A percentile compares a stretch with the other conserved stretches of the same genome.
These are phyloP conservation scores for Leishmania amazonensis DNA, from an alignment of 208 protist species.

Conservation along the genomic window DNA sequence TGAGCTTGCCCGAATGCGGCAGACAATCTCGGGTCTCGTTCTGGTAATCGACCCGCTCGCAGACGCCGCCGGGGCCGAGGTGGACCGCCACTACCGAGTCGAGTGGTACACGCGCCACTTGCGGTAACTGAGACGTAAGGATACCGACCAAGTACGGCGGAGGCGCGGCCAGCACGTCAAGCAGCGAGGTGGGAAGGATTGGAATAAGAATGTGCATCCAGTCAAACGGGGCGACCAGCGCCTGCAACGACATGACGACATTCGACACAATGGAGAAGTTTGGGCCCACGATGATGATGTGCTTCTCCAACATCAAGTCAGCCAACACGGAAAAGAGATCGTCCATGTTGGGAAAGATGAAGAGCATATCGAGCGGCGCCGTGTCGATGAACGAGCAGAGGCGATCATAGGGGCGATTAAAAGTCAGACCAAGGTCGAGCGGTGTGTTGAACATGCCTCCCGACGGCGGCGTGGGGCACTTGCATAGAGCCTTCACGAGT, in stretches of 20 bases:
- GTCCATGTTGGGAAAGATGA: constrained; percentile 64
- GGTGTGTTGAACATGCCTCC: constrained; percentile 61
- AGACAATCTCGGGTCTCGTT: constrained; percentile 53
- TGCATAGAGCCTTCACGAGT: constrained; percentile 54
- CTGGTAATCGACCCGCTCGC: constrained; percentile 57
- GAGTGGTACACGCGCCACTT: constrained; percentile 42
- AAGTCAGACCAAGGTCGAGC: constrained; percentile 40
- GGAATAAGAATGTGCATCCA: constrained; percentile 89
- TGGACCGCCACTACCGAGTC: constrained; percentile 64
- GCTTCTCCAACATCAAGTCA: constrained; percentile 71
- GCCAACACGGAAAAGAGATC: constrained; percentile 72
- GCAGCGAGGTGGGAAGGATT: constrained; percentile 59
- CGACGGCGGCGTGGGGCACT: constrained; percentile 60
- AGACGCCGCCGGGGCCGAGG: constrained; percentile 55
- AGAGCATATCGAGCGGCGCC: constrained; percentile 61
- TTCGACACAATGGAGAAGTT: constrained; percentile 80
- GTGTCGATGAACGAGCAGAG: constrained; percentile 87
- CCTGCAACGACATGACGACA: constrained; percentile 82
- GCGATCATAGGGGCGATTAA: constrained; percentile 74
- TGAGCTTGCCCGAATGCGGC: constrained; percentile 67
- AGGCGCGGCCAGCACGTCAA: constrained; percentile 77
- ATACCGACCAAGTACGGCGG: constrained; percentile 81
- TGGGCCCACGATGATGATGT: constrained; percentile 80
- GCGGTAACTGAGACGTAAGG: constrained; percentile 65
- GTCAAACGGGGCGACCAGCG: constrained; percentile 80